Evolutionary conservation across 352 stramenopile species (phyloP).

Genomic region (Globisporangium ultimum): DNA sequence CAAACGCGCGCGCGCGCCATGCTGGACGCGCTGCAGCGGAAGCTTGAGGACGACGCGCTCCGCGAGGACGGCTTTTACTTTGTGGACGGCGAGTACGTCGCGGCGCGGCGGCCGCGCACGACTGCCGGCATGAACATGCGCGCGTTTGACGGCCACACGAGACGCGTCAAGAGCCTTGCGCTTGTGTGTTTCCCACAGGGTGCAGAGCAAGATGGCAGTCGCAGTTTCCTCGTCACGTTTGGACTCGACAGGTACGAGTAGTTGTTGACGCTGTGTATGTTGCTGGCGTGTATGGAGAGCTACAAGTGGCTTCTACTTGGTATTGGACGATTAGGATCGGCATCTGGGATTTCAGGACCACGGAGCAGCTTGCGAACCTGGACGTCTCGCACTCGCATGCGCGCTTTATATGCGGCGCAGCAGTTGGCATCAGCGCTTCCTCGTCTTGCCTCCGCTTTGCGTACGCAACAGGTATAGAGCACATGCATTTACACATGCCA

Average conservation of each 20-base stretch:
- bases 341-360: conserved; percentile 41
- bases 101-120: conserved; percentile 33
- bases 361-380: conserved; percentile 23
- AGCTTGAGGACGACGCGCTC: conserved; percentile 57
- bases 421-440: no score
- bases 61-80: conserved; percentile 70
- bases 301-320: no score
- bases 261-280: neutral
- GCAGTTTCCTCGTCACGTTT: conserved; percentile 39
- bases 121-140: conserved; percentile 55
- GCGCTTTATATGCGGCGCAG: conserved; percentile 30
- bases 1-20: conserved; percentile 34
- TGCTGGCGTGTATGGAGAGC: no score
- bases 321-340: no score
- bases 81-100: conserved; percentile 35
- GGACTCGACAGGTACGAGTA: conserved; percentile 35
- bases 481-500: neutral
- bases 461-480: conserved; percentile 45
- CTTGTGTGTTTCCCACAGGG: conserved; percentile 7
- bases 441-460: conserved; percentile 21
- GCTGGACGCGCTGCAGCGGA: conserved; percentile 54
- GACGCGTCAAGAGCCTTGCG: conserved; percentile 19
- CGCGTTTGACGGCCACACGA: conserved; percentile 31
- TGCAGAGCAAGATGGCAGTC: neutral
- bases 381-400: conserved; percentile 21